A percentile compares a stretch with the other conserved stretches of the same genome.
phyloP scores from a whole-genome alignment of 2,329 filamentous ascomycete species.

The Diplodia corticola region DNA sequence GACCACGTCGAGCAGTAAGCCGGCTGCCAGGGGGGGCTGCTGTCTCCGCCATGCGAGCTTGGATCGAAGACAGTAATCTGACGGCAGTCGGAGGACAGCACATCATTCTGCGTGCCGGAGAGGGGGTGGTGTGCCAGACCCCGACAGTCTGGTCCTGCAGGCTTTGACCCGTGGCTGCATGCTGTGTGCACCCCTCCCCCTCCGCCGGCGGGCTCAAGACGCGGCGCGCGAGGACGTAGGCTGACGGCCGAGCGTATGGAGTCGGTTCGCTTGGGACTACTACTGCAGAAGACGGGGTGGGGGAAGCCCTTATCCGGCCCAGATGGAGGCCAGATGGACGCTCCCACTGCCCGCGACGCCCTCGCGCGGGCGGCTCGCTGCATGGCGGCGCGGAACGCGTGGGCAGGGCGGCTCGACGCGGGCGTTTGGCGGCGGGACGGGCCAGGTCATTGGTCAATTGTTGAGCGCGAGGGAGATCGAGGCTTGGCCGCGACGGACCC shows the following conservation, averaged over 20 bases:
- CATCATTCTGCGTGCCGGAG: constrained; percentile 15
- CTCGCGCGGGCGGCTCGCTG: neutral
- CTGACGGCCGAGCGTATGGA: no score
- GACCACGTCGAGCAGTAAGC: constrained; percentile 20
- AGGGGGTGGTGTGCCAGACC: constrained; percentile 4
- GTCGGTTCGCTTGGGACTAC: no score
- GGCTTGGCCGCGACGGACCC: constrained; percentile 1
- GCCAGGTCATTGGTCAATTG: constrained; percentile 3
- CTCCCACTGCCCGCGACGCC: neutral
- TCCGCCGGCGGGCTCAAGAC: neutral
- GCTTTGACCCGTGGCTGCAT: constrained; percentile 8
- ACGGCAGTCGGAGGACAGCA: constrained; percentile 21
- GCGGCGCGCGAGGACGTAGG: neutral
- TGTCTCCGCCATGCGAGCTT: constrained; percentile 6
- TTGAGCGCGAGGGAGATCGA: neutral
- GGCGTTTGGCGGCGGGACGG: neutral
- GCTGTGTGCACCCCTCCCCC: neutral
- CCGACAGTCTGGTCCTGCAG: constrained; percentile 12
- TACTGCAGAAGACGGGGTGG: no score
- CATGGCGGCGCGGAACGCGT: neutral
- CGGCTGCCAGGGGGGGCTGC: constrained; percentile 1
- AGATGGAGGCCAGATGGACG: no score
- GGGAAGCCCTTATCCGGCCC: no score
- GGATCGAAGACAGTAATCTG: constrained; percentile 13
- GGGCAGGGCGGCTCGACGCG: constrained; percentile 3